Evolutionary conservation across 2,329 filamentous ascomycete species (phyloP), one percentile per base, ranked within the genome.

Genomic region (Diaporthe sp.): DNA sequence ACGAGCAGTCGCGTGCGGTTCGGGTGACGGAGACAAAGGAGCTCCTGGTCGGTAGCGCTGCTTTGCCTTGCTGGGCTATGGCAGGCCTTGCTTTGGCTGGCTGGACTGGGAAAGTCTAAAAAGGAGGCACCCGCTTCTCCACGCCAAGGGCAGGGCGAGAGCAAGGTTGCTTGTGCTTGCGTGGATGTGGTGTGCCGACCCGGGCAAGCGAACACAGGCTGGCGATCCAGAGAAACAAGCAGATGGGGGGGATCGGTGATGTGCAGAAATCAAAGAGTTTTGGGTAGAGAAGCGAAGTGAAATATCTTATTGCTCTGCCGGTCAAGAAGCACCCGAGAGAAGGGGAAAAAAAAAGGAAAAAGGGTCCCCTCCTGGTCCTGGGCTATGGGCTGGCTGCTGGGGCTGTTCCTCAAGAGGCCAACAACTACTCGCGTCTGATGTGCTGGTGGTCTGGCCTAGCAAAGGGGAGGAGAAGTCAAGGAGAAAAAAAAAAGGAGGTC

Each of bases 151-250:
- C 28, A 64, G 54, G n/a, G 25, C 22, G 58, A 64, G 38, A 64
- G 69, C 69, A 72, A 72, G 69, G 69, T 72, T 72, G 69, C 50
- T n/a, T n/a, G n/a, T n/a, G n/a, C n/a, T n/a, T n/a, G n/a, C n/a
- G n/a, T 64, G 42, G 64, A 67, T 67, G 61, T 64, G 38, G 28
- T 67, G 61, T 67, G 61, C 61, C 61, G 61, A 67, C 61, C 61
- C 61, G 61, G 61, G 13, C 45, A 67, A 47, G 38, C 58, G 25
- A n/a, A n/a, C n/a, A 61, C n/a, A 15, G 38, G 61, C 35, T 19
- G n/a, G 61, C 61, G 45, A 52, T 67, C 61, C 61, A 67, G 40
- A 67, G 61, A 67, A 67, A 67, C 42, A 50, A 47, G 64, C 61
- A 50, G 30, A 50, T 45, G 58, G 58, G 42, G 50, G 33, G 52